Evolutionary conservation across 2,329 filamentous ascomycete genomes (phyloP), one percentile per base, ranked within the genome.

Genomic region (Ceratocystis destructans): DNA sequence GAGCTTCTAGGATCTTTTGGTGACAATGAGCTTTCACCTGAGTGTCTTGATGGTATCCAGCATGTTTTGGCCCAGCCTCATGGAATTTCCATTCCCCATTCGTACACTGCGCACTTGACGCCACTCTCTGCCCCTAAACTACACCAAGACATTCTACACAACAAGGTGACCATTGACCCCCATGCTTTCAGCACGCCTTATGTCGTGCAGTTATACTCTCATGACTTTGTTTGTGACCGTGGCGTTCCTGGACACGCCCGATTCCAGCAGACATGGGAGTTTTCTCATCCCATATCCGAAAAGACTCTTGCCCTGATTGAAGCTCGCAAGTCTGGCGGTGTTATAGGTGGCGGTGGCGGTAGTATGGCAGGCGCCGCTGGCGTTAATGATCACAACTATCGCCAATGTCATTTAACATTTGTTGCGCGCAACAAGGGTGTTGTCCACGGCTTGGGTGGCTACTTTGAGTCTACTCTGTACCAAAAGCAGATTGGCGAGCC

Each of bases 401-500:
- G 95, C n/a, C 86, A 87, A 71, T 88, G 87, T 70, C 86, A 87
- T 64, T 77, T 93, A 62, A 86, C 83, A 0, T 99, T 96, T 76
- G 86, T 88, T 2, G 88, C 89, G 70, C 82, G 84, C 62, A 82
- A 89, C 68, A 83, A 89, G 31, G 93, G 93, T 45, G 87, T 94
- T 6, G 89, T 92, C 45, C 94, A 99, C 74, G 94, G 94, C 1
- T 77, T 99, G 53, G 94, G 86, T 0, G 94, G 93, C 0, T 99
- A 96, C 75, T 99, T 99, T 74, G 94, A 99, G 77, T 90, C 91
- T 0, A 90, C 96, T n/a, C 81, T 99, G 22, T 99, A 97, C 73
- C 82, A 80, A 12, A 76, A 71, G 33, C 73, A 71, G 37, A 71
- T 70, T 65, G 75, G 71, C 5, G 75, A 76, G 28, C 73, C 73